Base-by-base conservation (phyloP, 2,329 filamentous ascomycete genomes). In the Beauveria sp. region DNA sequence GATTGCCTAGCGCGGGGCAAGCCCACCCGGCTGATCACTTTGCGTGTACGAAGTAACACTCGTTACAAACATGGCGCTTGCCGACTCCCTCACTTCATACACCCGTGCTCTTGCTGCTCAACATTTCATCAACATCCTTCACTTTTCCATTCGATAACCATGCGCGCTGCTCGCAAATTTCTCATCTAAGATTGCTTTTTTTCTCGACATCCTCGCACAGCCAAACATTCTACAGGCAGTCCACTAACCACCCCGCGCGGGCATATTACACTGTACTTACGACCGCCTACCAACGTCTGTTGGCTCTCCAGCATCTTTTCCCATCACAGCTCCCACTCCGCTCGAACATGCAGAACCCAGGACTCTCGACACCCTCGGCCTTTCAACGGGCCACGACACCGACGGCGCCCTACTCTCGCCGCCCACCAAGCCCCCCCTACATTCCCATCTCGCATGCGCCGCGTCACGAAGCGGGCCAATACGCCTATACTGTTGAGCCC, bases 341-440 rank as follows among this genome's bases (percentile, higher is more conserved):
- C 5, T 10, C 20, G 3, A 4, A 46, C 10, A 46, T 50, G 47
- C 24, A 50, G 3, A 12, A 30, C 14, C 1, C 47, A 18, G 22
- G 14, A 1, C 3, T 34, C 26, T 12, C 8, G 8, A 14, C 16
- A 3, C 18, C 26, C 26, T 20, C 12, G 16, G 3, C 26, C 7
- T 10, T 9, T 22, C 24, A 53, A 18, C 51, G 51, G n/a, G n/a
- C 8, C 22, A 20, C n/a, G 12, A 42, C 51, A 7, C 67, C 70
- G 5, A 65, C 68, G 12, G 74, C 73, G 1, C 69, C 73, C 1
- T 80, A 77, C 65, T 69, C 70, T 16, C 66, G 65, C 7, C 70
- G 71, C 5, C 67, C 76, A 0, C 79, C 79, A 0, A 76, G 73
- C 24, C 77, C 77, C 38, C 79, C 79, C 3, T 73, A 71, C 61